These are phyloP conservation scores for Chytridiales sp. DNA, from an alignment of 371 early-diverging fungal species.

Conservation along the genomic window DNA sequence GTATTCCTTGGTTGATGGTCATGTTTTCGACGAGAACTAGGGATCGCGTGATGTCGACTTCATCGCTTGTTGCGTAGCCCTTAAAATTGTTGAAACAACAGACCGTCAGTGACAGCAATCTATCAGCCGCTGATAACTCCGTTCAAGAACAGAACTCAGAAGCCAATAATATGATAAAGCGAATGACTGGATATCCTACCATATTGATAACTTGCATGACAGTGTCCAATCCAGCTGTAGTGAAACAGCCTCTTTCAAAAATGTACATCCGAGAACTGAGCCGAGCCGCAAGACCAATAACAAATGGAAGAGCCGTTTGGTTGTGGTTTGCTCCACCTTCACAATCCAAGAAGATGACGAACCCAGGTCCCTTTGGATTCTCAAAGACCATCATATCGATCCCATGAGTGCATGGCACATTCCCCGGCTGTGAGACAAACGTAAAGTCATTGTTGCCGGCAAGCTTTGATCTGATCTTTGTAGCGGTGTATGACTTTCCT, in stretches of 20 bases:
- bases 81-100: background rate
- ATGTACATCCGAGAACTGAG: conserved; percentile 45
- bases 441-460: conserved; percentile 37
- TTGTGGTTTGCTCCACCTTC: conserved; percentile 57
- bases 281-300: conserved; percentile 52
- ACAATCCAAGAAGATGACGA: conserved; percentile 50
- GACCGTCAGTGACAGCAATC: too few species aligned
- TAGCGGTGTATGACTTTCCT: conserved; percentile 51
- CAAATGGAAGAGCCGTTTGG: conserved; percentile 53
- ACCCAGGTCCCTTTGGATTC: conserved; percentile 41
- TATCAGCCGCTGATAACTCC: background rate
- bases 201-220: conserved; percentile 56
- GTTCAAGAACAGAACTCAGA: background rate
- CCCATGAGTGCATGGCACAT: conserved; percentile 54
- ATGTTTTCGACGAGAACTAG: conserved; percentile 52
- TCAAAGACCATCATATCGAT: conserved; percentile 52
- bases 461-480: conserved; percentile 31
- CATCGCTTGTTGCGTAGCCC: conserved; percentile 39
- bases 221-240: conserved; percentile 52
- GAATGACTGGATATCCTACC: conserved; percentile 20
- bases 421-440: conserved; percentile 40
- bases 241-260: conserved; percentile 55
- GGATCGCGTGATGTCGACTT: conserved; percentile 42
- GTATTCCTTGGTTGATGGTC: conserved; percentile 51
- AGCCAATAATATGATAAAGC: conserved; percentile 2